Evolutionary conservation across 495 filamentous ascomycete species (phyloP).

Genomic region (Aspergillus ellipticus): DNA sequence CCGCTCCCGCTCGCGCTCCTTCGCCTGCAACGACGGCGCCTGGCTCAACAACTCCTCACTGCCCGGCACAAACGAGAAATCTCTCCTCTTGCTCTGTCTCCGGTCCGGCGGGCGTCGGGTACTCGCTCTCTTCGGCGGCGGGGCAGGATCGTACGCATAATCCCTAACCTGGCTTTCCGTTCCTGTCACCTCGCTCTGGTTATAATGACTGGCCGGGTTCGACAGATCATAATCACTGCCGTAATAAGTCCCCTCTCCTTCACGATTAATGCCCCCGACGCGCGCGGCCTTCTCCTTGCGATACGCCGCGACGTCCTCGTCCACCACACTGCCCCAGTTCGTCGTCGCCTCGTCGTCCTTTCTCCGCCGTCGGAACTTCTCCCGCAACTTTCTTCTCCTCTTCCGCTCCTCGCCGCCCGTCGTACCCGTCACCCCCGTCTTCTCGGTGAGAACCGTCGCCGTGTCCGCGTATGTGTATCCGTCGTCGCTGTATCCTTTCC

Average conservation of each 20-base stretch:
- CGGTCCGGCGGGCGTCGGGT: not conserved
- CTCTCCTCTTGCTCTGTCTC: slow-evolving; percentile 30
- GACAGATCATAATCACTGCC: slow-evolving; percentile 57
- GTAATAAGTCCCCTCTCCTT: slow-evolving; percentile 68
- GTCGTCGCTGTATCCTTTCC: slow-evolving; percentile 57
- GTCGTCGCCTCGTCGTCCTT: slow-evolving; percentile 29
- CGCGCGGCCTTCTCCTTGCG: slow-evolving; percentile 78
- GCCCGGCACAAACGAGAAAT: slow-evolving; percentile 49
- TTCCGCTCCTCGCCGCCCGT: slow-evolving; percentile 21
- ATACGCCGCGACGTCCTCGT: slow-evolving; percentile 75
- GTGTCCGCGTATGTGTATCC: slow-evolving; percentile 43
- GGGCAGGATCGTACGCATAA: slow-evolving; percentile 38
- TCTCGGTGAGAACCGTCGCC: slow-evolving; percentile 38
- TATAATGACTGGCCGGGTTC: slow-evolving; percentile 45
- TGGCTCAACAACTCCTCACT: slow-evolving; percentile 53
- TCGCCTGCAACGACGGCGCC: slow-evolving; percentile 41
- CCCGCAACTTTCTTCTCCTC: slow-evolving; percentile 36
- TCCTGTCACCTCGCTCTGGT: slow-evolving; percentile 43
- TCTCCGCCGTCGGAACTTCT: slow-evolving; percentile 36
- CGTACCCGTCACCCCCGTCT: slow-evolving; percentile 7
- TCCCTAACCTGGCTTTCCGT: slow-evolving; percentile 42
- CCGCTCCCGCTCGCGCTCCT: slow-evolving; percentile 25
- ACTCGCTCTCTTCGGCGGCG: not conserved
- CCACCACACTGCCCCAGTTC: slow-evolving; percentile 55
- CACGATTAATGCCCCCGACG: slow-evolving; percentile 80